Evolutionary conservation across 2,329 filamentous ascomycete species (phyloP).

Genomic region (Byssothecium circinans): DNA sequence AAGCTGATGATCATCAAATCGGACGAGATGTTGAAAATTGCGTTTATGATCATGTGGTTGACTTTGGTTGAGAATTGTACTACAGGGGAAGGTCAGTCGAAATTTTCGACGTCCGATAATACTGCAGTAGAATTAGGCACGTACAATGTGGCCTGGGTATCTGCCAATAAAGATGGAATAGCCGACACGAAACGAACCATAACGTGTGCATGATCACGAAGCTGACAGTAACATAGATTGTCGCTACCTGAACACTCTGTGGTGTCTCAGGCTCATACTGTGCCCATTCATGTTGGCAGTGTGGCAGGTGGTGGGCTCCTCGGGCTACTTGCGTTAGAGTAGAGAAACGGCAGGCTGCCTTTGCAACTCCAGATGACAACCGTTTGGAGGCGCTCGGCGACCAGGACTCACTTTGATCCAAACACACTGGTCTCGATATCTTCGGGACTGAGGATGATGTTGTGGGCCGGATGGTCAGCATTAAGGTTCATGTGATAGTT

Average conservation of each 20-base stretch:
- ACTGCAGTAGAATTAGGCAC: background rate
- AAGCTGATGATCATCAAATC: slow-evolving; percentile 44
- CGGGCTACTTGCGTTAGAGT: slow-evolving; percentile 33
- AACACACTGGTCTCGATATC: slow-evolving; percentile 40
- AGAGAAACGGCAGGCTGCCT: slow-evolving; percentile 54
- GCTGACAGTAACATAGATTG: slow-evolving; percentile 44
- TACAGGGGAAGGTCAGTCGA: slow-evolving; percentile 3
- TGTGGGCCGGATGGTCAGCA: slow-evolving; percentile 42
- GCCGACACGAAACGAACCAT: slow-evolving; percentile 55
- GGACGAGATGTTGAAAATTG: slow-evolving; percentile 42
- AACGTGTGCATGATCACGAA: slow-evolving; percentile 51
- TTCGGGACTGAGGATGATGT: slow-evolving; percentile 34
- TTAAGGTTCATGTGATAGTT: background rate
- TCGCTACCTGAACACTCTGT: slow-evolving; percentile 47
- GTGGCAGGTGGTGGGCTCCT: slow-evolving; percentile 8
- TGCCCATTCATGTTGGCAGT: background rate
- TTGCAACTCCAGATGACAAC: slow-evolving; percentile 53
- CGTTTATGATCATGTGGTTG: slow-evolving; percentile 29
- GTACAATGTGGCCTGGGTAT: slow-evolving; percentile 39
- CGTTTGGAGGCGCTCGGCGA: slow-evolving; percentile 53
- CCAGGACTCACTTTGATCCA: slow-evolving; percentile 55
- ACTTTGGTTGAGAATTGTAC: slow-evolving; percentile 38
- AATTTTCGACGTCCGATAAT: background rate
- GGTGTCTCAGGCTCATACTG: slow-evolving; percentile 25
- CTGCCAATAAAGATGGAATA: slow-evolving; percentile 53